Conservation (phyloP, 176 grass and related monocot species). For the Alloteropsis semialata region DNA sequence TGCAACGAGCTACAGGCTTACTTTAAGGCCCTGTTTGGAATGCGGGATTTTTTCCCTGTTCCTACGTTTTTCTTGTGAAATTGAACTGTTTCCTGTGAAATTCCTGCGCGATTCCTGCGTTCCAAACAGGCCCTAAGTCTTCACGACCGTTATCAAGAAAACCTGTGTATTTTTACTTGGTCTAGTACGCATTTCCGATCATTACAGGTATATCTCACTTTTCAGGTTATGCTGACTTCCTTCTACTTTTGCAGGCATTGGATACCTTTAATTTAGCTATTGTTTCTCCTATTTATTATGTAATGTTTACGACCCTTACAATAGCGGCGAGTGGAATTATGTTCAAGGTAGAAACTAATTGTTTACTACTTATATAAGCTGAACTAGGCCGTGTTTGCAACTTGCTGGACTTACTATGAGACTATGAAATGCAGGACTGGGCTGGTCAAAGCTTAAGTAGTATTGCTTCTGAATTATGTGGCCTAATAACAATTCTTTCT, state of each 20-base stretch:
- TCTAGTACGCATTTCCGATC: not conserved
- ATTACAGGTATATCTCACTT: not conserved
- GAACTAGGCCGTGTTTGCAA: not conserved
- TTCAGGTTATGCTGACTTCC: slow-evolving; percentile 18
- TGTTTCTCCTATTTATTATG: slow-evolving; percentile 94
- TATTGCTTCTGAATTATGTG: slow-evolving; percentile 89
- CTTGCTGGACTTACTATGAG: slow-evolving; percentile 20
- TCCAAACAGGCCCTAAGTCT: too few species aligned
- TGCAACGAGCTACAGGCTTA: not conserved
- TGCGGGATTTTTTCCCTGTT: too few species aligned
- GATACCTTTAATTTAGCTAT: slow-evolving; percentile 92
- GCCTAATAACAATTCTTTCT: slow-evolving; percentile 84
- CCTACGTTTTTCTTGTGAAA: too few species aligned
- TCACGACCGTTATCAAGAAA: not conserved
- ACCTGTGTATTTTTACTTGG: not conserved
- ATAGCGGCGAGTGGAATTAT: slow-evolving; percentile 94
- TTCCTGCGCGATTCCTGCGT: too few species aligned
- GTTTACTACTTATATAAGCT: slow-evolving; percentile 2
- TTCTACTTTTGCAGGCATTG: slow-evolving; percentile 61
- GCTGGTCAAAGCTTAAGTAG: slow-evolving; percentile 73
- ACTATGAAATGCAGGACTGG: slow-evolving; percentile 64
- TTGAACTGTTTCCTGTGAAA: too few species aligned
- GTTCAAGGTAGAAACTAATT: slow-evolving; percentile 72
- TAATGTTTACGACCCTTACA: slow-evolving; percentile 93
- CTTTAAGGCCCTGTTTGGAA: too few species aligned